Conservation (phyloP, 257 asterid genomes). For the Ocimum tenuiflorum region DNA sequence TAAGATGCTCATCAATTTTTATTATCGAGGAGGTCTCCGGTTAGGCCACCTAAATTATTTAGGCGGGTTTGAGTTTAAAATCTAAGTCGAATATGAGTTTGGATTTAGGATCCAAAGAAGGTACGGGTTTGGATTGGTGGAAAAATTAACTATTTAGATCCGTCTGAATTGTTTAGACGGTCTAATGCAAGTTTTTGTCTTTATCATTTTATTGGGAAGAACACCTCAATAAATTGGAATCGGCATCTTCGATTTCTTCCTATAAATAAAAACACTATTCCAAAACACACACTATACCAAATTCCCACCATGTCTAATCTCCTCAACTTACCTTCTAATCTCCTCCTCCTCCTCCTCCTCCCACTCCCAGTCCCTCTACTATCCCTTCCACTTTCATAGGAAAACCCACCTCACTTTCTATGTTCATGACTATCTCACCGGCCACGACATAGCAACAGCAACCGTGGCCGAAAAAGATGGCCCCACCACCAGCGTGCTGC, state of each 20-base stretch:
- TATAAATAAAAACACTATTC: too few relatives aligned
- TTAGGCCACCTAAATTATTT: too few relatives aligned
- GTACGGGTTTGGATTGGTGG: too few relatives aligned
- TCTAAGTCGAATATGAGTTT: too few relatives aligned
- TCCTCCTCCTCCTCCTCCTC: conserved; percentile 28
- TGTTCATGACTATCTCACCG: conserved; percentile 40
- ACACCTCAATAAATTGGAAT: not conserved
- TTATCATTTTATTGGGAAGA: not conserved
- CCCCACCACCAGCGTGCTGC: conserved; percentile 22
- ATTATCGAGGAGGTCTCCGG: too few relatives aligned
- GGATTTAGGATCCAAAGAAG: too few relatives aligned
- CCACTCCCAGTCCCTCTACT: conserved; percentile 25
- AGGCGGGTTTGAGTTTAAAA: too few relatives aligned
- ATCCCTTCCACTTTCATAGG: conserved; percentile 8
- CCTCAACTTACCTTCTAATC: conserved; percentile 19
- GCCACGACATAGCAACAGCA: conserved; percentile 33
- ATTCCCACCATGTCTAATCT: conserved; percentile 24
- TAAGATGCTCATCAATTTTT: too few relatives aligned
- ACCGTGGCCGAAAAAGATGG: conserved; percentile 40
- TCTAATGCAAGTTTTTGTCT: too few relatives aligned
- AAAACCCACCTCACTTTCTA: conserved; percentile 39
- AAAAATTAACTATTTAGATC: too few relatives aligned
- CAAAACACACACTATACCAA: not conserved
- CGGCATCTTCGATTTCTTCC: not conserved
- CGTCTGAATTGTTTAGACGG: too few relatives aligned